These are phyloP conservation scores for Arxiozyma heterogenica DNA, from an alignment of 1,139 yeast genomes.

Conservation along the genomic window DNA sequence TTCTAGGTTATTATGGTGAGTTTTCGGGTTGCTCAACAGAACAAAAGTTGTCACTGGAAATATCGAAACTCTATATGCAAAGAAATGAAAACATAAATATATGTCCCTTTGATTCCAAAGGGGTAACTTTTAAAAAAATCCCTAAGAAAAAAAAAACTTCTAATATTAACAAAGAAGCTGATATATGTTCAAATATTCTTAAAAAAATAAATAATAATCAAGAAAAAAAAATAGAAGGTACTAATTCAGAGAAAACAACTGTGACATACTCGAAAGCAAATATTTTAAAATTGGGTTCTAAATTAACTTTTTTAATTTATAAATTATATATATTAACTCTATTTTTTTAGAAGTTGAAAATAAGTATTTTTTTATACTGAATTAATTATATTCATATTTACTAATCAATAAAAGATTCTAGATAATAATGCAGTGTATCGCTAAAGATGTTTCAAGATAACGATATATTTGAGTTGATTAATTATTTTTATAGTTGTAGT, in stretches of 20 bases:
- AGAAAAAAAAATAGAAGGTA: background rate
- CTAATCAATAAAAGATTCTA: background rate
- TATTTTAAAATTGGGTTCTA: background rate
- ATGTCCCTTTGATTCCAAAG: conserved; percentile 19
- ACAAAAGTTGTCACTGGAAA: conserved; percentile 45
- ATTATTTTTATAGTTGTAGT: no score
- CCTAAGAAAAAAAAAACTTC: conserved; percentile 7
- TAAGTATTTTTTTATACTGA: no score
- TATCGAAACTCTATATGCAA: conserved; percentile 40
- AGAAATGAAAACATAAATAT: conserved; percentile 20
- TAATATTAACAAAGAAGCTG: background rate
- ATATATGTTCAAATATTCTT: background rate
- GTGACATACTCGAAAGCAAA: background rate
- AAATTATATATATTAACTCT: background rate
- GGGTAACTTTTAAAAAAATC: conserved; percentile 10
- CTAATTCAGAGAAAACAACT: background rate
- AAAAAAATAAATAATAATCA: background rate
- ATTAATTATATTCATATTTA: no score
- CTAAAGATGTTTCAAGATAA: no score
- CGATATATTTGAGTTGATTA: no score
- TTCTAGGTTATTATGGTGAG: conserved; percentile 46
- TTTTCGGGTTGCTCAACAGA: conserved; percentile 45
- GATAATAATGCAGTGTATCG: no score
- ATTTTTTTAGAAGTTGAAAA: background rate
- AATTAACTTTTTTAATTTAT: no score